A percentile compares a stretch with the other conserved stretches of the same genome.
Evolutionary conservation across 139 green algal genomes (phyloP).

Genomic region (Picochlorum sp.): DNA sequence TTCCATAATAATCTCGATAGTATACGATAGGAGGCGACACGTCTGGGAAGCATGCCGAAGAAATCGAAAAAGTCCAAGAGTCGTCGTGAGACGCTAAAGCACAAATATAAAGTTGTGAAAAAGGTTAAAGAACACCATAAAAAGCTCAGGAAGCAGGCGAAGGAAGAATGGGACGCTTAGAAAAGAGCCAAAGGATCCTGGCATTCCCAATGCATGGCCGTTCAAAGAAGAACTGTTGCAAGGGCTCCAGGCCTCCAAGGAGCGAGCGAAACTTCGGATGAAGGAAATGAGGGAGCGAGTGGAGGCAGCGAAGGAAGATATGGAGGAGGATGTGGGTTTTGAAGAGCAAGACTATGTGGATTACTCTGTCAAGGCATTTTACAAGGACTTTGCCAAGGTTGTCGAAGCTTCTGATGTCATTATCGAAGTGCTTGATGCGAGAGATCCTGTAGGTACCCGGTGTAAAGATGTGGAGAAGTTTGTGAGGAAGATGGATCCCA

Average conservation of each 20-base stretch:
- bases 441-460: constrained; percentile 83
- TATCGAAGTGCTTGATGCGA: constrained; percentile 88
- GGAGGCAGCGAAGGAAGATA: constrained; percentile 8
- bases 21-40: too few relatives aligned
- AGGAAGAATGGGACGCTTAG: constrained; percentile 62
- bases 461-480: constrained; percentile 90
- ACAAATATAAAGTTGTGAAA: constrained; percentile 92
- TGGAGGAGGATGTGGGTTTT: not conserved
- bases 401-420: constrained; percentile 89
- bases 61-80: constrained; percentile 81
- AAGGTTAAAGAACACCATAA: constrained; percentile 47
- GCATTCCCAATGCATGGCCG: constrained; percentile 84
- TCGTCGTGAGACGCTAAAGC: constrained; percentile 79
- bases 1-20: too few relatives aligned
- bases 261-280: constrained; percentile 51
- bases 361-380: constrained; percentile 75
- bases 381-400: constrained; percentile 90
- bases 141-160: constrained; percentile 65
- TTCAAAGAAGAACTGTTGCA: constrained; percentile 93
- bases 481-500: constrained; percentile 58
- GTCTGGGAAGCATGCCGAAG: constrained; percentile 57
- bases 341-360: constrained; percentile 32
- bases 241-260: constrained; percentile 72
- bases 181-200: constrained; percentile 76
- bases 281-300: constrained; percentile 11